Conservation (phyloP, 2,329 filamentous ascomycete species). For the Leptographium lundbergii region DNA sequence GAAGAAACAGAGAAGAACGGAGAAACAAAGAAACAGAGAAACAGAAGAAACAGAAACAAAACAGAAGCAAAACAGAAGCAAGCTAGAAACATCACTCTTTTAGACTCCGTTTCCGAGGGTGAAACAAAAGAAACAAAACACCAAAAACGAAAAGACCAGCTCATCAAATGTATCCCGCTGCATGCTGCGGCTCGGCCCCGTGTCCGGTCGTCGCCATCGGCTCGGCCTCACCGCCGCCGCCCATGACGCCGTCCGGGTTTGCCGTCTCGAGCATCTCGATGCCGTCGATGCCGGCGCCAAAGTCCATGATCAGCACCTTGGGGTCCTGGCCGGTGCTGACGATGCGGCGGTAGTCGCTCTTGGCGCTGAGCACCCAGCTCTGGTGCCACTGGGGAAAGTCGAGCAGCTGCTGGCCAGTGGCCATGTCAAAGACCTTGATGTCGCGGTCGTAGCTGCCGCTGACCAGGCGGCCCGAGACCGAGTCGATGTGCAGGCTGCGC, state of each 20-base stretch:
- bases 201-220: not conserved
- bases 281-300: slow-evolving; percentile 50
- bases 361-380: slow-evolving; percentile 92
- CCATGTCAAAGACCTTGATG: slow-evolving; percentile 88
- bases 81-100: not conserved
- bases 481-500: slow-evolving; percentile 82
- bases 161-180: not conserved
- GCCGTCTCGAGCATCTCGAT: slow-evolving; percentile 41
- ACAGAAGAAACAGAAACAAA: not conserved
- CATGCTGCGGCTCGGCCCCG: not conserved
- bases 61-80: not conserved
- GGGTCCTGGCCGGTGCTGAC: slow-evolving; percentile 92
- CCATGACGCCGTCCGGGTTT: not conserved
- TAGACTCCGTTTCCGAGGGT: not conserved
- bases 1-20: not conserved
- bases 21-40: not conserved
- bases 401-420: slow-evolving; percentile 62
- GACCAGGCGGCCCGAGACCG: slow-evolving; percentile 70
- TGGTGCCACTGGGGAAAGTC: slow-evolving; percentile 91
- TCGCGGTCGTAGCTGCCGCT: slow-evolving; percentile 92
- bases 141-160: not conserved
- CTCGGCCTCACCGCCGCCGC: not conserved
- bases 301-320: slow-evolving; percentile 87
- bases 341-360: slow-evolving; percentile 88
- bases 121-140: not conserved